Conservation (phyloP, 352 stramenopile genomes). For the Peronosclerospora sorghi region DNA sequence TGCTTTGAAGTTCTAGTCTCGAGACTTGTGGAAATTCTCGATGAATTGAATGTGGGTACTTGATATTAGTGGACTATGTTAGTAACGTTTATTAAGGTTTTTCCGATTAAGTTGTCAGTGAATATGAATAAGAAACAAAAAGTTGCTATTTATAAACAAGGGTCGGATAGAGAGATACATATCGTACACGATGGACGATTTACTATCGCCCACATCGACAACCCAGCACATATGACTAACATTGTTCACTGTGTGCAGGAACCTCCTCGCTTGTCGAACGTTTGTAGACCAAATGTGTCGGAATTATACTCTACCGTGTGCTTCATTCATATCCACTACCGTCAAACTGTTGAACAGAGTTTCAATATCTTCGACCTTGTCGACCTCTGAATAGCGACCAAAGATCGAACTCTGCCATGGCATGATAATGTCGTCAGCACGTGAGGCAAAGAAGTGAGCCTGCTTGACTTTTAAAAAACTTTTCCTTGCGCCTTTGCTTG, state of each 20-base stretch:
- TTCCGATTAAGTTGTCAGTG: too few relatives aligned
- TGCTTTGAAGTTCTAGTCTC: neutral
- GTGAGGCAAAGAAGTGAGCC: slow-evolving; percentile 34
- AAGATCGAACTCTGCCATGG: too few relatives aligned
- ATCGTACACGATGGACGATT: slow-evolving; percentile 16
- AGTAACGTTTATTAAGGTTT: too few relatives aligned
- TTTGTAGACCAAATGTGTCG: slow-evolving; percentile 29
- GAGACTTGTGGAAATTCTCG: neutral
- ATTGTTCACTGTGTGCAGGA: slow-evolving; percentile 13
- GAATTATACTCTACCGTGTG: slow-evolving; percentile 26
- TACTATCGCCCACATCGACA: slow-evolving; percentile 8
- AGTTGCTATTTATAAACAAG: neutral
- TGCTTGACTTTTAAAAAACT: slow-evolving; percentile 18
- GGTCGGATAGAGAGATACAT: slow-evolving; percentile 17
- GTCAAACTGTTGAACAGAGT: too few relatives aligned
- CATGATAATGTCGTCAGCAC: neutral
- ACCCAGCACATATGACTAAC: slow-evolving; percentile 28
- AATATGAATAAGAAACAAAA: too few relatives aligned
- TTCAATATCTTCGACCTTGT: too few relatives aligned
- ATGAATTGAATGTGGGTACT: neutral
- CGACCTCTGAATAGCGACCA: too few relatives aligned
- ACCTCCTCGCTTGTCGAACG: slow-evolving; percentile 17
- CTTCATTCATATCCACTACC: neutral
- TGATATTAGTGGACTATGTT: too few relatives aligned
- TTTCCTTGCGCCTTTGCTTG: slow-evolving; percentile 9